phyloP scores from a whole-genome alignment of 306 rosid species.

The Glycyrrhiza uralensis region DNA sequence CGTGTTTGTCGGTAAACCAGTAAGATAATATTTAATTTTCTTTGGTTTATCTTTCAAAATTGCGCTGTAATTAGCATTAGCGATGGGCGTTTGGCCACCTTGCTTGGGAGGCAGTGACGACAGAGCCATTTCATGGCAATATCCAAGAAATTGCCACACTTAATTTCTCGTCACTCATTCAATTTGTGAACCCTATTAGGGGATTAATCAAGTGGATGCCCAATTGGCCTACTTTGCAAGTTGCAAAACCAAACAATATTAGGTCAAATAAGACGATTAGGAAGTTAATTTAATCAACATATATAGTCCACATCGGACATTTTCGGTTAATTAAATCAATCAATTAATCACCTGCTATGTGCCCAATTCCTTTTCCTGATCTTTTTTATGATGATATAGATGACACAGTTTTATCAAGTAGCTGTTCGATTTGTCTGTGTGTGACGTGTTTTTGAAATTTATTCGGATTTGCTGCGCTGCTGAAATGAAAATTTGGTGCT shows the following conservation, averaged over 20 bases:
- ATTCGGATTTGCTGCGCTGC: neutral
- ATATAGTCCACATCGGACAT: neutral
- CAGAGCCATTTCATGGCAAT: neutral
- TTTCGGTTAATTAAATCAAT: neutral
- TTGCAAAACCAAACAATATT: neutral
- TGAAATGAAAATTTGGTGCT: neutral
- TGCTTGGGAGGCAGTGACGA: no score
- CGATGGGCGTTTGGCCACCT: no score
- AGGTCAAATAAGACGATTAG: neutral
- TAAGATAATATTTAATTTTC: no score
- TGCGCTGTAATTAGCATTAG: no score
- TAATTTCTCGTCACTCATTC: no score
- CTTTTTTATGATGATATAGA: neutral
- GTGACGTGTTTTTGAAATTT: neutral
- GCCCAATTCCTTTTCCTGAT: neutral
- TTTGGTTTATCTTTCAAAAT: no score
- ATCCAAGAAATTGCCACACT: no score
- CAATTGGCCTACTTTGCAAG: conserved; percentile 13
- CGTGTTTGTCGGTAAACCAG: no score
- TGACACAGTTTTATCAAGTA: neutral
- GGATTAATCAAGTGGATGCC: neutral
- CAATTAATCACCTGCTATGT: neutral
- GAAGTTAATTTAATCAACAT: neutral
- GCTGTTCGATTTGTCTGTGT: neutral
- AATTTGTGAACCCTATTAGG: neutral